phyloP scores from a whole-genome alignment of 176 grass and related monocot species.

The Paspalum vaginatum region DNA sequence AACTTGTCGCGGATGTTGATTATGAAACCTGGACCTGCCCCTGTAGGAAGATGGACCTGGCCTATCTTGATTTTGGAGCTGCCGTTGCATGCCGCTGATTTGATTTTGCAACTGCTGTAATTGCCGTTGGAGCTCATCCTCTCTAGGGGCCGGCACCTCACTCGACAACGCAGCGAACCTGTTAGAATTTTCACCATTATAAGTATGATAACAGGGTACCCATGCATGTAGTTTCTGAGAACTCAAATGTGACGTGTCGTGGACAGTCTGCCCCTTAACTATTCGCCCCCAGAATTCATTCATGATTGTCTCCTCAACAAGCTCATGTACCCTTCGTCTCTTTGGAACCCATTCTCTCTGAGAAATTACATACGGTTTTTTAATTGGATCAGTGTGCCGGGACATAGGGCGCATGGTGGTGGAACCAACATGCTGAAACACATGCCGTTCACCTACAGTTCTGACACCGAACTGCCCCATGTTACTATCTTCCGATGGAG shows the following conservation, averaged over 20 bases:
- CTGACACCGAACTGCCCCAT: background rate
- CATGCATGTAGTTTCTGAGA: background rate
- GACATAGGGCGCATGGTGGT: rapidly evolving
- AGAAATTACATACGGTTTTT: background rate
- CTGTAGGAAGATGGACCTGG: background rate
- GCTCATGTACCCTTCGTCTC: background rate
- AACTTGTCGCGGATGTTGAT: background rate
- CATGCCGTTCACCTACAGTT: no score
- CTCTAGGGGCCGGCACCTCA: background rate
- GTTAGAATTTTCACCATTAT: background rate
- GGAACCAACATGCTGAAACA: no score
- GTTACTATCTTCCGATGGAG: rapidly evolving
- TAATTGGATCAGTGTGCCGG: background rate
- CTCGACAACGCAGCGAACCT: background rate
- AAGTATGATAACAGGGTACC: background rate
- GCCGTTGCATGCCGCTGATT: conserved; percentile 7
- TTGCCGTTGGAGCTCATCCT: background rate
- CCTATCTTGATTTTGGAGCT: background rate
- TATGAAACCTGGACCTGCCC: background rate
- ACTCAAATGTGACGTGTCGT: background rate
- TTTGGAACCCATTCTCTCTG: background rate
- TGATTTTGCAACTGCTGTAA: background rate
- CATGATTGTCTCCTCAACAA: background rate
- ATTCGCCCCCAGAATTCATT: conserved; percentile 3
- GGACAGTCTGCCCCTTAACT: background rate